Percentiles rank a stretch among this genome's conserved stretches.
Conservation (phyloP, 78 protist genomes). For the Dictyostelium firmibasis region DNA sequence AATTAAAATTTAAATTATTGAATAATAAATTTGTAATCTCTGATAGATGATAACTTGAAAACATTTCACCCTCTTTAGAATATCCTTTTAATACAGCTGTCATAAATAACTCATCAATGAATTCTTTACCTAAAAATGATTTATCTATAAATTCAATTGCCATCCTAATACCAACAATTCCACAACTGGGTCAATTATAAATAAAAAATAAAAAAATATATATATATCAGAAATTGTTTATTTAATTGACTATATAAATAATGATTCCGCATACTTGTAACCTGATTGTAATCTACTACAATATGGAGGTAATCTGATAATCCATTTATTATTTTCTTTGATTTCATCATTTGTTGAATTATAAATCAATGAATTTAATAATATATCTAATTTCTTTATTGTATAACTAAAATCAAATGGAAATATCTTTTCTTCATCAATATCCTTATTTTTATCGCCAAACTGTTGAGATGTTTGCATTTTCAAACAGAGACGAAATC, state of each 20-base stretch:
- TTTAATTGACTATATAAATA: too few species aligned
- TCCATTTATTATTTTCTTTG: neutral
- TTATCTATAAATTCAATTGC: conserved; percentile 12
- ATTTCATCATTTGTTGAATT: neutral
- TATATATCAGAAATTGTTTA: too few species aligned
- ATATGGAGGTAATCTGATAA: conserved; percentile 13
- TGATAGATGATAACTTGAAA: conserved; percentile 1
- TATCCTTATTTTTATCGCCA: neutral
- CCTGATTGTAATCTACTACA: conserved; percentile 18
- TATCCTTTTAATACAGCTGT: conserved; percentile 18
- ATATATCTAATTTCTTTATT: neutral
- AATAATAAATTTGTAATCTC: neutral
- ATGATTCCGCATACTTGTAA: conserved; percentile 20
- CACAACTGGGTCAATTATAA: conserved; percentile 4
- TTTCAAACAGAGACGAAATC: neutral
- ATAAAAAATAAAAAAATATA: neutral
- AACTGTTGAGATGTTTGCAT: neutral
- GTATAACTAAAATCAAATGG: conserved; percentile 10
- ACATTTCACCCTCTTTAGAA: conserved; percentile 59
- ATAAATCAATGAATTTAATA: conserved; percentile 7
- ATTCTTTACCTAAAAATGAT: neutral
- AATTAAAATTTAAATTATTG: neutral
- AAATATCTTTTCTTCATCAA: neutral
- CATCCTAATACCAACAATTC: conserved; percentile 30
- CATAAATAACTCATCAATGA: neutral